Conservation (phyloP, 345 rosid species). For the Cardamine occulta region DNA sequence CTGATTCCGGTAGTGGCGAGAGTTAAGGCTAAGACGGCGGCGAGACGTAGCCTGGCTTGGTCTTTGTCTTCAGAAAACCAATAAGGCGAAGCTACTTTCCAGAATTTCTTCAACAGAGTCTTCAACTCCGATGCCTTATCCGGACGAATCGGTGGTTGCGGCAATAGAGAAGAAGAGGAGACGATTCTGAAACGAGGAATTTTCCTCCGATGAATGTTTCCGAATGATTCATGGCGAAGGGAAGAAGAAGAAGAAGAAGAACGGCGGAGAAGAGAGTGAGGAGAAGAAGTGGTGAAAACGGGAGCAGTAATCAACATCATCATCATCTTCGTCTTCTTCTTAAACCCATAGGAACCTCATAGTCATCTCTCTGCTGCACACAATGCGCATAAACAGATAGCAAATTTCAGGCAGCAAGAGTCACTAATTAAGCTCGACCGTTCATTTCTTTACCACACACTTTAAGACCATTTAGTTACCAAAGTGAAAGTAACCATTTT, state of each 20-base stretch:
- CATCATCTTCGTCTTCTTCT: not conserved
- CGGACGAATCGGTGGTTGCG: conserved; percentile 36
- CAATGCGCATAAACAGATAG: not conserved
- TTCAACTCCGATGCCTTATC: conserved; percentile 49
- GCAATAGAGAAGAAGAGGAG: conserved; percentile 31
- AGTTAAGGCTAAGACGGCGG: conserved; percentile 84
- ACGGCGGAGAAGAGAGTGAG: conserved; percentile 33
- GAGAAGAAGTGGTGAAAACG: conserved; percentile 27
- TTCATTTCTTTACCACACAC: conserved; percentile 23
- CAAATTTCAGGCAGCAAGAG: not conserved
- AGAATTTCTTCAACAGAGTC: conserved; percentile 63
- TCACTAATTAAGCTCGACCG: conserved; percentile 16
- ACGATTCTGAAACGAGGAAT: conserved; percentile 20
- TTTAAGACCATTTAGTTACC: no score
- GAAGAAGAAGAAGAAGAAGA: conserved; percentile 7
- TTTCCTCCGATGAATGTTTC: conserved; percentile 12
- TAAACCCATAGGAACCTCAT: not conserved
- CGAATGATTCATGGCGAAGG: conserved; percentile 24
- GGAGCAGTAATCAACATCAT: conserved; percentile 34
- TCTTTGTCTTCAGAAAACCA: conserved; percentile 84
- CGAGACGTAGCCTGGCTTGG: conserved; percentile 82
- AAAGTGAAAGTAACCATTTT: not conserved
- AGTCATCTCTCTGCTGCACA: not conserved
- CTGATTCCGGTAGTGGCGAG: conserved; percentile 91
- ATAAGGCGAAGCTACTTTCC: conserved; percentile 93